Base-by-base conservation (phyloP, 257 asterid species). In the Handroanthus guayacan region DNA sequence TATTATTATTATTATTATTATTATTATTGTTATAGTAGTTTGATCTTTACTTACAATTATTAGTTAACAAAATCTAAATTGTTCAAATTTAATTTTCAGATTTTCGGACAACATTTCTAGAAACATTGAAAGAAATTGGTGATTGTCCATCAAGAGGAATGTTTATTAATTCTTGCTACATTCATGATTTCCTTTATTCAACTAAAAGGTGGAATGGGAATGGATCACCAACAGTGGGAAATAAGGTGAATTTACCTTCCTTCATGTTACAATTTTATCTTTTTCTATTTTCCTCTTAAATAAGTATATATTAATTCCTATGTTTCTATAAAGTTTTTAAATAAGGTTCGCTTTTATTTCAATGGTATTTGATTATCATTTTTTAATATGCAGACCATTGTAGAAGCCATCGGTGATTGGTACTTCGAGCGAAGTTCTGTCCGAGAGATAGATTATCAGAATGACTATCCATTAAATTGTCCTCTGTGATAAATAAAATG, bases 371-470 rank as follows among this genome's bases (percentile, higher is more conserved):
- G 31, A 25, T 25, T 25, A 25, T 25, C 62, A 16, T 31, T 45
- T 57, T 36, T 34, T 6, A 9, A 10, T 67, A 20, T 43, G 44
- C 74, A 80, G 84, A 75, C 81, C 2, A 64, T 80, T 7, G 77
- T 71, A 14, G 9, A 64, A 14, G 84, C 65, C 4, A 6, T 80
- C 9, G 81, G 75, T 1, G 78, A 80, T 56, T 80, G 81, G 78
- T 75, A 80, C 8, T 80, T 80, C 5, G 69, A 80, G 6, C 69
- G 81, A 6, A 63, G 52, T 3, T 2, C 47, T 10, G 34, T 55
- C 16, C n/a, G 5, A 3, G 17, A 43, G 62, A 80, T 80, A 2
- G 81, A 80, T 6, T 25, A 16, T 5, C 9, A 38, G 2, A 25
- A 31, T 10, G 68, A 39, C 9, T 2, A 18, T 41, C 67, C 80